Percentiles rank a stretch among this genome's conserved stretches.
Conservation (phyloP, 495 filamentous ascomycete species). For the Bathelium albidoporum region DNA sequence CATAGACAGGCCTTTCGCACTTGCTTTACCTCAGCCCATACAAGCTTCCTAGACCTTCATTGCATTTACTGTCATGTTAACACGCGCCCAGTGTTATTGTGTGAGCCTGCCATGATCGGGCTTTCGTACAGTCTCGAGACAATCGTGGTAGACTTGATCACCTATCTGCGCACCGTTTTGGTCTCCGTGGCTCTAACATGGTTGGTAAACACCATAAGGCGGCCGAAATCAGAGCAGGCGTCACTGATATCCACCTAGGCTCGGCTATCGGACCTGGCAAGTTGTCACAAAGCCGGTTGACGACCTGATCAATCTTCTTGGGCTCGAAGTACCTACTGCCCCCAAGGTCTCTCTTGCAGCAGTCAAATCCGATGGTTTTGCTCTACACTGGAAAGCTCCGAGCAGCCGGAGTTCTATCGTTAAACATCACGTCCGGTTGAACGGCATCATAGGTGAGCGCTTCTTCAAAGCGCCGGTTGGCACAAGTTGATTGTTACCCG, state of each 20-base stretch:
- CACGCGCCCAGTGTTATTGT: not conserved
- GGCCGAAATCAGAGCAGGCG: not conserved
- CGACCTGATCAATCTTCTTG: constrained; percentile 77
- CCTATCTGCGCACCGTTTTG: constrained; percentile 19
- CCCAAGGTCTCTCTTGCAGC: constrained; percentile 88
- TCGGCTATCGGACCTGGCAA: constrained; percentile 69
- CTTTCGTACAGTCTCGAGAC: not conserved
- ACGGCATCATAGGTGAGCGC: constrained; percentile 73
- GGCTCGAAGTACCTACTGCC: constrained; percentile 82
- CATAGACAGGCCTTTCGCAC: too few relatives aligned
- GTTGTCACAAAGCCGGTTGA: constrained; percentile 84
- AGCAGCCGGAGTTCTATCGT: constrained; percentile 67
- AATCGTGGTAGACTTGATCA: not conserved
- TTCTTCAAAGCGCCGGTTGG: not conserved
- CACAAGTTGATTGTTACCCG: not conserved
- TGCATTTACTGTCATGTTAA: not conserved
- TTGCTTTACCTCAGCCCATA: too few relatives aligned
- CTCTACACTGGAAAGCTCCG: constrained; percentile 83
- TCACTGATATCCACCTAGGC: constrained; percentile 39
- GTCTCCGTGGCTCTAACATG: constrained; percentile 21
- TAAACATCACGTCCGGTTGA: constrained; percentile 85
- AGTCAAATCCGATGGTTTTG: constrained; percentile 73
- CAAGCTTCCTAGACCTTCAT: not conserved
- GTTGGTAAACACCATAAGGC: constrained; percentile 6
- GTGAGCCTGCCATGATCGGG: not conserved